phyloP scores from a whole-genome alignment of 352 stramenopile genomes.

The Pythium rishiriense region DNA sequence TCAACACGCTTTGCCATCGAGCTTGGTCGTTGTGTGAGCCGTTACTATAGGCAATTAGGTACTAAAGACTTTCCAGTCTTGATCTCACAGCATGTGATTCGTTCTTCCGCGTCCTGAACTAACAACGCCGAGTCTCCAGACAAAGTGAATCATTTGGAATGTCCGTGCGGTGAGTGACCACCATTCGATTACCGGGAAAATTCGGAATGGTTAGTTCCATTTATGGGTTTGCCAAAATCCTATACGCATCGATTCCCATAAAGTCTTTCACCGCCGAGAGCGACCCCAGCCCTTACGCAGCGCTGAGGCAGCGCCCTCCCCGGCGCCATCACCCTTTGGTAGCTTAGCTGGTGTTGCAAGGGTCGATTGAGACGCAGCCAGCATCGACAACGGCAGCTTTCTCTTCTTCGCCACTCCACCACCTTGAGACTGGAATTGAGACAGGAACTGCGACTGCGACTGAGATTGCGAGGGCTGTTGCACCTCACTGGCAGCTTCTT shows the following conservation, averaged over 20 bases:
- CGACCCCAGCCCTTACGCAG: conserved; percentile 70
- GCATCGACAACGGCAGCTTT: conserved; percentile 76
- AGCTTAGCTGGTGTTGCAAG: conserved; percentile 14
- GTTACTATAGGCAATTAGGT: not conserved
- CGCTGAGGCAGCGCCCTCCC: conserved; percentile 23
- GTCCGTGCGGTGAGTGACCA: too few relatives aligned
- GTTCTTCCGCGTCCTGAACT: too few relatives aligned
- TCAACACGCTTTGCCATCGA: not conserved
- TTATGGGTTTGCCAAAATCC: too few relatives aligned
- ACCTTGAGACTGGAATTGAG: conserved; percentile 43
- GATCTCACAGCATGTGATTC: too few relatives aligned
- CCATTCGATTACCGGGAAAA: too few relatives aligned
- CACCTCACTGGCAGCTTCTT: conserved; percentile 13
- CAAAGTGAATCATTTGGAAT: too few relatives aligned
- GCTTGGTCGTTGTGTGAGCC: not conserved
- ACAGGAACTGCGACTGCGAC: conserved; percentile 42
- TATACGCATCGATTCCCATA: too few relatives aligned
- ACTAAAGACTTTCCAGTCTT: not conserved
- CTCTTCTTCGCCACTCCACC: conserved; percentile 35
- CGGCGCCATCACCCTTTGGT: conserved; percentile 13
- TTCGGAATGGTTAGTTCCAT: too few relatives aligned
- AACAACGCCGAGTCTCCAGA: too few relatives aligned
- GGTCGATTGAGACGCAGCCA: conserved; percentile 49
- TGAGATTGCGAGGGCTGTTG: conserved; percentile 36
- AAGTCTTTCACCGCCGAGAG: conserved; percentile 54